Percentiles rank a stretch among this genome's conserved stretches.
These are phyloP conservation scores for Sarcocystis neurona DNA, from an alignment of 169 alveolate genomes.

Conservation along the genomic window DNA sequence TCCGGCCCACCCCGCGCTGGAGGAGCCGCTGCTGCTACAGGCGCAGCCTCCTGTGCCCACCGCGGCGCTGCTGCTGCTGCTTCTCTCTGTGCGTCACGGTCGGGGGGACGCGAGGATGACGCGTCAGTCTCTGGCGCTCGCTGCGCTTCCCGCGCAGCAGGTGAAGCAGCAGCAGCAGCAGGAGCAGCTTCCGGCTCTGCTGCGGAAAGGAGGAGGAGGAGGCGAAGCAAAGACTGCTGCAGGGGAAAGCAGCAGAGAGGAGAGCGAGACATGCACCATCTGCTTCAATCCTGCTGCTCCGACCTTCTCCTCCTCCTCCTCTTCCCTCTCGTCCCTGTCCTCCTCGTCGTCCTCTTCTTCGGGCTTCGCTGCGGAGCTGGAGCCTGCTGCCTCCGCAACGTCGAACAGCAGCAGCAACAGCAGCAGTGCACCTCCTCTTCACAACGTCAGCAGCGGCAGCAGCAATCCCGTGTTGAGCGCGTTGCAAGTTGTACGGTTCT, in stretches of 20 bases:
- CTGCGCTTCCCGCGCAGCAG: too few species aligned
- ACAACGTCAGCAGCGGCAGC: background rate
- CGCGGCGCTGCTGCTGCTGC: too few species aligned
- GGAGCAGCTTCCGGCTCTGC: too few species aligned
- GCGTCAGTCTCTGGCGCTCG: too few species aligned
- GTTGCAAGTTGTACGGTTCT: conserved; percentile 4
- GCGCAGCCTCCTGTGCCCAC: too few species aligned
- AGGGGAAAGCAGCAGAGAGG: background rate
- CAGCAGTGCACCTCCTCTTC: background rate
- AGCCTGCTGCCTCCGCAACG: background rate
- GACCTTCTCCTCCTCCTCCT: background rate
- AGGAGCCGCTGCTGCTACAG: too few species aligned
- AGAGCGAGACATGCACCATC: background rate
- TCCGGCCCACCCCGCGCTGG: too few species aligned
- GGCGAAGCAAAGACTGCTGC: background rate
- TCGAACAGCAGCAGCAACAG: background rate
- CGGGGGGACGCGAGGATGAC: too few species aligned
- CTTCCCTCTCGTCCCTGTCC: background rate
- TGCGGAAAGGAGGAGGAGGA: background rate
- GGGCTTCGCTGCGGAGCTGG: background rate
- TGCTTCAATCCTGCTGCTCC: background rate
- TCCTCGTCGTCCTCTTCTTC: background rate
- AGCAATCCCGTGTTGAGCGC: background rate
- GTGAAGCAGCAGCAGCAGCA: too few species aligned
- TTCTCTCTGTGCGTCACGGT: too few species aligned